These are phyloP conservation scores for Fusarium setosum DNA, from an alignment of 2,329 filamentous ascomycete genomes.

Conservation along the genomic window DNA sequence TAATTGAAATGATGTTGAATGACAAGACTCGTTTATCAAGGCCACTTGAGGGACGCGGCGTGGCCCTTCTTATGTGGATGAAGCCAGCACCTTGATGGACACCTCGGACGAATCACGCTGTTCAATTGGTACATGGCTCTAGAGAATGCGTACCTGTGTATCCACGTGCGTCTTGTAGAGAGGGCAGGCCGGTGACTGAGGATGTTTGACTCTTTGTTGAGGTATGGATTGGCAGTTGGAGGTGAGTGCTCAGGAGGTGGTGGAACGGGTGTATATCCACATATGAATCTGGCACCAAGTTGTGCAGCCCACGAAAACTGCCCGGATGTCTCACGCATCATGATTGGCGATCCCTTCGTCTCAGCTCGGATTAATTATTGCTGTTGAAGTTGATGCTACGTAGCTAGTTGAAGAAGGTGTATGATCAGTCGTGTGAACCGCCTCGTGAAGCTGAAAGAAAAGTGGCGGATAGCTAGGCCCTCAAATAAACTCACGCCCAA, in stretches of 20 bases:
- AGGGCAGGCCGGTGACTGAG: not conserved
- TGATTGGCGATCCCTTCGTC: not conserved
- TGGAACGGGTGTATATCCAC: not conserved
- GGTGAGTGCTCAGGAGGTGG: not conserved
- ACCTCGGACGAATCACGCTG: not conserved
- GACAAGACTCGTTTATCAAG: slow-evolving; percentile 8
- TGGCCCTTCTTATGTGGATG: slow-evolving; percentile 17
- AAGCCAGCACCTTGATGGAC: slow-evolving; percentile 32
- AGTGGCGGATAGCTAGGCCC: too few species aligned
- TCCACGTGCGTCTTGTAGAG: not conserved
- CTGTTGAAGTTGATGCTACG: too few species aligned
- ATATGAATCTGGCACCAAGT: not conserved
- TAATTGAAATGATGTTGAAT: slow-evolving; percentile 36
- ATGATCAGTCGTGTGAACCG: not conserved
- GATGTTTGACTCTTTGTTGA: not conserved
- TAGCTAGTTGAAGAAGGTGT: not conserved
- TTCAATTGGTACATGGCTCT: slow-evolving; percentile 16
- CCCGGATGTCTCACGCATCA: not conserved
- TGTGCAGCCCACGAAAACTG: not conserved
- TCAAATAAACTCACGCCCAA: too few species aligned
- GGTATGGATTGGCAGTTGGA: not conserved
- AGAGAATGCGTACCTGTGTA: slow-evolving; percentile 5
- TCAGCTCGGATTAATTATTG: not conserved
- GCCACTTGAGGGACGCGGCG: not conserved
- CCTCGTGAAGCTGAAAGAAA: too few species aligned